phyloP scores from a whole-genome alignment of 352 stramenopile genomes.

The Phytophthora capsici region DNA sequence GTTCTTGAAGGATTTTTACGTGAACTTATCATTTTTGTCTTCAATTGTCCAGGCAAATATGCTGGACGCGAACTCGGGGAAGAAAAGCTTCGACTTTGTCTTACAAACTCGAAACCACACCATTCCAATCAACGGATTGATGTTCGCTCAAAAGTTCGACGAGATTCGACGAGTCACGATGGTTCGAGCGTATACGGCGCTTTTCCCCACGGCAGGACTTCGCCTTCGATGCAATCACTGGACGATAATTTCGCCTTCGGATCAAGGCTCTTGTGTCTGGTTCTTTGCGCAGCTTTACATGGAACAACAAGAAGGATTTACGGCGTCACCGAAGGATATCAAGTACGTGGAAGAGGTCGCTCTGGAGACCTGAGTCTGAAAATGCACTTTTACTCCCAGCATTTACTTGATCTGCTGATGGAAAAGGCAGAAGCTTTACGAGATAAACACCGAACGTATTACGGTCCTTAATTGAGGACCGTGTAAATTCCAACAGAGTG shows the following conservation, averaged over 20 bases:
- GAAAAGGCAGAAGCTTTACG: no score
- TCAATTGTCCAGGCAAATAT: slow-evolving; percentile 1
- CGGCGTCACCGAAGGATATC: neutral
- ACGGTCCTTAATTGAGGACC: no score
- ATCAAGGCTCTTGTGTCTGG: neutral
- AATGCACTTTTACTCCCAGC: slow-evolving; percentile 23
- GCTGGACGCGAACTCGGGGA: slow-evolving; percentile 5
- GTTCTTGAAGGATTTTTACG: neutral
- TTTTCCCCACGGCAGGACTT: slow-evolving; percentile 11
- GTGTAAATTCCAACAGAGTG: no score
- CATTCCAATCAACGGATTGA: slow-evolving; percentile 14
- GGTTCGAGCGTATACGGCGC: slow-evolving; percentile 11
- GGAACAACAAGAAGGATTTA: neutral
- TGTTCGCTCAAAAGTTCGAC: slow-evolving; percentile 16
- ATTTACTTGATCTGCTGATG: no score
- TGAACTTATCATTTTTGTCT: no score
- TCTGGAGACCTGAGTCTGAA: slow-evolving; percentile 7
- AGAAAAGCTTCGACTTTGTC: slow-evolving; percentile 26
- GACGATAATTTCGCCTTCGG: slow-evolving; percentile 1
- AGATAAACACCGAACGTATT: no score
- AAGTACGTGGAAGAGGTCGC: slow-evolving; percentile 18
- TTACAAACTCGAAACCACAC: slow-evolving; percentile 1
- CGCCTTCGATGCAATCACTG: slow-evolving; percentile 26
- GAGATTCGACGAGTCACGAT: neutral
- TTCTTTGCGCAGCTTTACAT: slow-evolving; percentile 16